A percentile compares a stretch with the other conserved stretches of the same genome.
Conservation (phyloP, 2,329 filamentous ascomycete genomes). For the Nemania bipapillata region DNA sequence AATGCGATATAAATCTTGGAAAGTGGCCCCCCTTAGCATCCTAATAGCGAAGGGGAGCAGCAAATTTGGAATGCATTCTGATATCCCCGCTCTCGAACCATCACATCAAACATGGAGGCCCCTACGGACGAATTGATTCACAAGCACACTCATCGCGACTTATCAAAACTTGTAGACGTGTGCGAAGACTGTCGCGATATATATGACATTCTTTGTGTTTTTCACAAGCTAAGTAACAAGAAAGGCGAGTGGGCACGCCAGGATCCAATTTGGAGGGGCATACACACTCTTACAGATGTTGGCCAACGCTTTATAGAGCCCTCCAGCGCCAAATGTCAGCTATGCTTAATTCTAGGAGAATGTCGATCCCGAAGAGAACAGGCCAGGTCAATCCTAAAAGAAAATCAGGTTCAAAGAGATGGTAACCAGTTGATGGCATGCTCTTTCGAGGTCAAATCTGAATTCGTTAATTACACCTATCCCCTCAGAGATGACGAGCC, state of each 20-base stretch:
- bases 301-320: not conserved
- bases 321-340: not conserved
- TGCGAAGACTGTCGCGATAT: not conserved
- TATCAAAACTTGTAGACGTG: not conserved
- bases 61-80: too few species aligned
- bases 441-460: not conserved
- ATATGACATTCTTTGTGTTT: not conserved
- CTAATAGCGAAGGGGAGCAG: too few species aligned
- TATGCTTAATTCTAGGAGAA: not conserved
- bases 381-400: not conserved
- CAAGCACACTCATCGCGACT: not conserved
- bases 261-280: not conserved
- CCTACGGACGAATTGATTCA: not conserved
- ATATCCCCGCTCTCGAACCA: too few species aligned
- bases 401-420: conserved; percentile 38
- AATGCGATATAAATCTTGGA: too few species aligned
- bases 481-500: not conserved
- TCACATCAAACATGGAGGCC: not conserved
- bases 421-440: not conserved
- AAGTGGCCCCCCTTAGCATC: too few species aligned
- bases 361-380: not conserved
- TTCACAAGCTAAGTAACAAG: not conserved
- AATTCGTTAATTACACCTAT: not conserved
- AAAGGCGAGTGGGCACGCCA: not conserved
- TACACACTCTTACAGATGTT: not conserved